These are phyloP conservation scores for Crucihimalaya himalaica DNA, from an alignment of 345 rosid genomes.

Conservation along the genomic window DNA sequence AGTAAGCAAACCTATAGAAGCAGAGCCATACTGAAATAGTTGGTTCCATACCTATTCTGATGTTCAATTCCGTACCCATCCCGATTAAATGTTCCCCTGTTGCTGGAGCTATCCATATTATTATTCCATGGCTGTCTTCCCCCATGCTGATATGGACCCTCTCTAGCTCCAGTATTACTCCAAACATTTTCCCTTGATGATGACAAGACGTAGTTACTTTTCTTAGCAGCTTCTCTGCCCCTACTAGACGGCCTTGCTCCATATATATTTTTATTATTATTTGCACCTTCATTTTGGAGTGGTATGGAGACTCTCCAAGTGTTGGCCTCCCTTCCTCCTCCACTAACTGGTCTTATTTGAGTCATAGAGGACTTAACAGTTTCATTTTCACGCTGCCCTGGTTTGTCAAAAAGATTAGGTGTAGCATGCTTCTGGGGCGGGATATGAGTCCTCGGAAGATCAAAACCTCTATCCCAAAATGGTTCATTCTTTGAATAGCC, in stretches of 20 bases:
- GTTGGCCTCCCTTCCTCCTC: constrained; percentile 72
- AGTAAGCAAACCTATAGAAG: constrained; percentile 50
- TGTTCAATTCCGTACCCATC: constrained; percentile 58
- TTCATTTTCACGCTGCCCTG: constrained; percentile 68
- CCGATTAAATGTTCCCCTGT: constrained; percentile 50
- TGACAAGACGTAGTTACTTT: constrained; percentile 51
- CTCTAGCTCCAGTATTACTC: constrained; percentile 62
- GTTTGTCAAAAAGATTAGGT: constrained; percentile 52
- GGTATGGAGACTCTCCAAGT: constrained; percentile 72
- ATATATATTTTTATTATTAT: constrained; percentile 46
- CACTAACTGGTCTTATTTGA: constrained; percentile 59
- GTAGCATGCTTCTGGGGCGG: constrained; percentile 63
- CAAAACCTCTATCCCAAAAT: constrained; percentile 76
- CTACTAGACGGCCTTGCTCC: constrained; percentile 50
- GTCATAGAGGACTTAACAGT: constrained; percentile 58
- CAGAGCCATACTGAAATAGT: constrained; percentile 44
- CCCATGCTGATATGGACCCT: constrained; percentile 54
- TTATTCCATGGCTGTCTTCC: constrained; percentile 69
- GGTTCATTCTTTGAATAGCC: constrained; percentile 64
- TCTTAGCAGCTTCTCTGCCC: constrained; percentile 58
- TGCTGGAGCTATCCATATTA: constrained; percentile 46
- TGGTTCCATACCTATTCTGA: constrained; percentile 50
- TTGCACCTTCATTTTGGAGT: constrained; percentile 56
- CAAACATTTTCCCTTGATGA: constrained; percentile 50
- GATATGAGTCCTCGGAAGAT: constrained; percentile 62